Conservation (phyloP, 768 basidiomycete species). For the Phaffia australis region DNA sequence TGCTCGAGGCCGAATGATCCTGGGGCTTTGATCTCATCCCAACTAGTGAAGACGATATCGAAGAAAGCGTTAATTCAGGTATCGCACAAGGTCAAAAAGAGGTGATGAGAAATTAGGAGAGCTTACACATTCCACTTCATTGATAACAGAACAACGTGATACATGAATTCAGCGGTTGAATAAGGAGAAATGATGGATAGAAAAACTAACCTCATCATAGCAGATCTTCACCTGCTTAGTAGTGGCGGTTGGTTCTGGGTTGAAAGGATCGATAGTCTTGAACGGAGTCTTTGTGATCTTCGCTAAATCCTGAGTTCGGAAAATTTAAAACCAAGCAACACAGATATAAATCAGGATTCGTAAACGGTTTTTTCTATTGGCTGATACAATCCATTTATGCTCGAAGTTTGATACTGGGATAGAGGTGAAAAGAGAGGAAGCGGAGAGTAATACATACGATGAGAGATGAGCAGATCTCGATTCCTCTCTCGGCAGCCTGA, state of each 20-base stretch:
- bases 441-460: too few species aligned
- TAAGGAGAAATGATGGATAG: not conserved
- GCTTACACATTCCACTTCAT: constrained; percentile 51
- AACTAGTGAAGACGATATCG: constrained; percentile 11
- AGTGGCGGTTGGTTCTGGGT: constrained; percentile 12
- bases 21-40: constrained; percentile 41
- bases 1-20: constrained; percentile 48
- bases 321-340: too few species aligned
- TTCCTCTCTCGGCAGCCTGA: constrained; percentile 45
- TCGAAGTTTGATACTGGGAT: too few species aligned
- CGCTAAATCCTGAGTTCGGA: too few species aligned
- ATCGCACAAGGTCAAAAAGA: too few species aligned
- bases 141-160: not conserved
- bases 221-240: constrained; percentile 36
- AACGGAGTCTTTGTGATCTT: constrained; percentile 29
- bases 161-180: constrained; percentile 7
- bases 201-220: constrained; percentile 39
- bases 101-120: too few species aligned
- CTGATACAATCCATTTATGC: too few species aligned
- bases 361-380: too few species aligned
- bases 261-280: not conserved
- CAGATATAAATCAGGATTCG: too few species aligned
- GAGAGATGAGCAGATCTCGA: constrained; percentile 45
- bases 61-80: too few species aligned
- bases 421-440: too few species aligned